Base-by-base conservation (phyloP, 768 basidiomycete species). In the Suillus weaverae region DNA sequence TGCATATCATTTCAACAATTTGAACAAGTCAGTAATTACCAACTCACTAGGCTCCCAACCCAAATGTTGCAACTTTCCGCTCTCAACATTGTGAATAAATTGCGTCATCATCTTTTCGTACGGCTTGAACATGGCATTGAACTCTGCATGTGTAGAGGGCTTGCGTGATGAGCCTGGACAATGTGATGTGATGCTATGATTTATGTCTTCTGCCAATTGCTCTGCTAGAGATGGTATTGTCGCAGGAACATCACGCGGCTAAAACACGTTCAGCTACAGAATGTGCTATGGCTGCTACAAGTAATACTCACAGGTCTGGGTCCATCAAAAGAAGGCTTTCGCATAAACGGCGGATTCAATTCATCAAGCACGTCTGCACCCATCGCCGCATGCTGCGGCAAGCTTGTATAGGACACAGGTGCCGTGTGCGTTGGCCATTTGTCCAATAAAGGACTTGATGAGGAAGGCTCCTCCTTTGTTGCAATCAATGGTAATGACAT, bases 401-500 rank as follows among this genome's bases (percentile, higher is more conserved):
- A 62, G 53, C 13, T 62, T 22, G 14, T 20, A 16, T 10, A 22
- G n/a, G 32, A 35, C 9, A 62, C 32, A 35, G 36, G 20, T n/a
- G n/a, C 11, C 35, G 56, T 30, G 16, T 20, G 38, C 3, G n/a
- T 35, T 11, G 41, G 41, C 41, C 33, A 62, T 33, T n/a, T 13
- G 11, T 26, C 33, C 48, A 30, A 39, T 43, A 62, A 11, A 20
- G 66, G 66, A 5, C 60, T 54, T 6, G 26, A 1, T 22, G 48
- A 35, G 8, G 36, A 55, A n/a, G 43, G 13, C n/a, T 76, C 75
- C 13, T 66, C 33, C 63, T 76, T 76, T 56, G 77, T 67, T 10
- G 70, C 71, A 39, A 76, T 77, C 32, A 71, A 70, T 0, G 75
- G 75, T 36, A 77, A 57, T n/a, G 76, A 77, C 30, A 62, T 62